A percentile compares a stretch with the other conserved stretches of the same genome.
These are phyloP conservation scores for Ceratobasidium theobromae DNA, from an alignment of 1,284 basidiomycete genomes.

Conservation along the genomic window DNA sequence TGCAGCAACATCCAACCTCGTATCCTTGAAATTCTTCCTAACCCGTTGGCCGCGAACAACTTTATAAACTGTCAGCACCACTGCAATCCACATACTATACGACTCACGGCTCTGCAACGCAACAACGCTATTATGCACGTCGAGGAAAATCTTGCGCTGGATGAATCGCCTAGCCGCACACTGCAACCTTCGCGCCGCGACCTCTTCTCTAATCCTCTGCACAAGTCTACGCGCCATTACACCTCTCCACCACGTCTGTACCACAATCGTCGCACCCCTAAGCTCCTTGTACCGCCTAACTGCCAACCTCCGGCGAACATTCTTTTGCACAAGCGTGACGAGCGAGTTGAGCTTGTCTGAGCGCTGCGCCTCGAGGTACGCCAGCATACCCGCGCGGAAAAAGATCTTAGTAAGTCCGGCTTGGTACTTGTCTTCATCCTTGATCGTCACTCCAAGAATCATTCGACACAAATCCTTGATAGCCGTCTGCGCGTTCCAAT, in stretches of 20 bases:
- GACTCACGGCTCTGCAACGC: slow-evolving; percentile 84
- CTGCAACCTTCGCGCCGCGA: slow-evolving; percentile 79
- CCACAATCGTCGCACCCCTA: slow-evolving; percentile 72
- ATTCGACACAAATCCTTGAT: slow-evolving; percentile 80
- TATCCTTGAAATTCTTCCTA: slow-evolving; percentile 63
- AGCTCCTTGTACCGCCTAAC: slow-evolving; percentile 78
- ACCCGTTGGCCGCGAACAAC: slow-evolving; percentile 81
- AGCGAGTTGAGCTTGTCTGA: slow-evolving; percentile 85
- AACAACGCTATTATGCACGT: slow-evolving; percentile 64
- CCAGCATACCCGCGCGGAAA: slow-evolving; percentile 98
- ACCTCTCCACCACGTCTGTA: slow-evolving; percentile 95
- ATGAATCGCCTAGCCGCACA: slow-evolving; percentile 69
- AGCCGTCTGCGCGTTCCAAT: slow-evolving; percentile 74
- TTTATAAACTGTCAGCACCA: slow-evolving; percentile 42
- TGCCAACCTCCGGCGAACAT: slow-evolving; percentile 84
- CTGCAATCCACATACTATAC: background rate
- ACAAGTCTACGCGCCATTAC: slow-evolving; percentile 75
- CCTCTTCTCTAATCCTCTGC: slow-evolving; percentile 68
- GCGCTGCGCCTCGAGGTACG: slow-evolving; percentile 90
- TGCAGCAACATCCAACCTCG: slow-evolving; percentile 67
- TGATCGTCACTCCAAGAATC: slow-evolving; percentile 85
- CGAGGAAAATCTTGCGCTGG: slow-evolving; percentile 70
- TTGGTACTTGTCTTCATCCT: slow-evolving; percentile 96
- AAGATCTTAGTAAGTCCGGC: slow-evolving; percentile 98
- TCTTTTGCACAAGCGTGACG: slow-evolving; percentile 97